These are phyloP conservation scores for Solanum tarapatanum DNA, from an alignment of 257 asterid species.

Conservation along the genomic window DNA sequence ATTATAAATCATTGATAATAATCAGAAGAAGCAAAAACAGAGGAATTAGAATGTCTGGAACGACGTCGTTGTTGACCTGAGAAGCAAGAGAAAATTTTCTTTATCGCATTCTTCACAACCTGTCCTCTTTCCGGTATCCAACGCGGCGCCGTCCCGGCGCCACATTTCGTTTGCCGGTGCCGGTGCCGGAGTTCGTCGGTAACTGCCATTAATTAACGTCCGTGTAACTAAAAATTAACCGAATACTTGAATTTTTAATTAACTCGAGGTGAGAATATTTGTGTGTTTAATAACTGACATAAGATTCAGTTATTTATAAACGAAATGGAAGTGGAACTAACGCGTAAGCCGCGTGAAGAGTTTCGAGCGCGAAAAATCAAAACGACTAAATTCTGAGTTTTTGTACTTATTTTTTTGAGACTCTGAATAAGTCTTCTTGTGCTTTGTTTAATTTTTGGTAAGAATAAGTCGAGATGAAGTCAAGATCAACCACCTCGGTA, in stretches of 20 bases:
- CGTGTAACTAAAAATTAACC: neutral
- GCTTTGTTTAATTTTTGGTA: neutral
- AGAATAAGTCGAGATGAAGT: neutral
- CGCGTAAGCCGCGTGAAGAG: neutral
- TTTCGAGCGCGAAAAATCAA: neutral
- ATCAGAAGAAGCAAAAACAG: neutral
- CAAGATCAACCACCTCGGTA: neutral
- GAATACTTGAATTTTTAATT: neutral
- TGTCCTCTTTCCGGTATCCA: constrained; percentile 5
- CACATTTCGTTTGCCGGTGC: neutral
- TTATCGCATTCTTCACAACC: neutral
- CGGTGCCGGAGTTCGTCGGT: neutral
- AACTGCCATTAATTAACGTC: neutral
- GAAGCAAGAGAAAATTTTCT: neutral
- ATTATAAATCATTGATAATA: neutral
- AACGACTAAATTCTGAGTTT: neutral
- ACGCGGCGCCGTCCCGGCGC: neutral
- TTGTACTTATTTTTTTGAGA: neutral
- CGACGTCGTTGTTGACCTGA: neutral
- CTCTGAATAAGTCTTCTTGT: neutral
- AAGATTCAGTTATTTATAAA: too few species aligned
- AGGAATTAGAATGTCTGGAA: neutral
- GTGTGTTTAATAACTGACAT: neutral
- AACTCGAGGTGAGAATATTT: neutral
- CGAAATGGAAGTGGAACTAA: neutral